Percentiles rank a stretch among this genome's conserved stretches.
Conservation (phyloP, 345 rosid species). For the Hibiscus mutabilis region DNA sequence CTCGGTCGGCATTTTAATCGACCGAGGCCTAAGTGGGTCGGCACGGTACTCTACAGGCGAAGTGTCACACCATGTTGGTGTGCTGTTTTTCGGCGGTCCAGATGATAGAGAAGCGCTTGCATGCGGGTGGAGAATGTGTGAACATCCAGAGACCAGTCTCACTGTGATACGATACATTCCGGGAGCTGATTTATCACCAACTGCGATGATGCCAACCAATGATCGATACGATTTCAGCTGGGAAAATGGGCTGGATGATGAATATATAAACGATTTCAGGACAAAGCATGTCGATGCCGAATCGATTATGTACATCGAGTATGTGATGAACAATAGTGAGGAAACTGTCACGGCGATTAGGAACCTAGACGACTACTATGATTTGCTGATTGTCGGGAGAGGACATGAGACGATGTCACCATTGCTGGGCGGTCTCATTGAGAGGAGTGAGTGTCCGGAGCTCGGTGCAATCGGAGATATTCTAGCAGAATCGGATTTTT, state of each 20-base stretch:
- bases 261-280: slow-evolving; percentile 46
- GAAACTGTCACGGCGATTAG: slow-evolving; percentile 74
- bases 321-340: slow-evolving; percentile 59
- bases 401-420: slow-evolving; percentile 72
- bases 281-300: slow-evolving; percentile 32
- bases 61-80: slow-evolving; percentile 56
- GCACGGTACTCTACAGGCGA: slow-evolving; percentile 44
- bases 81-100: slow-evolving; percentile 76
- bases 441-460: slow-evolving; percentile 98
- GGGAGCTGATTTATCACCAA: slow-evolving; percentile 29
- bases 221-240: slow-evolving; percentile 12
- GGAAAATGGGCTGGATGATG: slow-evolving; percentile 59
- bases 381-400: slow-evolving; percentile 83
- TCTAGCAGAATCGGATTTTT: slow-evolving; percentile 85
- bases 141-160: slow-evolving; percentile 55
- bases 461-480: slow-evolving; percentile 96
- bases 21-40: slow-evolving; percentile 66
- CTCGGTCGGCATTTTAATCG: slow-evolving; percentile 85
- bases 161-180: slow-evolving; percentile 53
- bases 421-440: slow-evolving; percentile 74
- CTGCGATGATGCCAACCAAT: not conserved
- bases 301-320: slow-evolving; percentile 42
- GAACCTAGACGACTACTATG: slow-evolving; percentile 59
- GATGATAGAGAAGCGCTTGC: slow-evolving; percentile 83
- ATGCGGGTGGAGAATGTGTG: slow-evolving; percentile 79